phyloP scores from a whole-genome alignment of 2,329 filamentous ascomycete genomes.

The Pyrenophora tritici-repentis region DNA sequence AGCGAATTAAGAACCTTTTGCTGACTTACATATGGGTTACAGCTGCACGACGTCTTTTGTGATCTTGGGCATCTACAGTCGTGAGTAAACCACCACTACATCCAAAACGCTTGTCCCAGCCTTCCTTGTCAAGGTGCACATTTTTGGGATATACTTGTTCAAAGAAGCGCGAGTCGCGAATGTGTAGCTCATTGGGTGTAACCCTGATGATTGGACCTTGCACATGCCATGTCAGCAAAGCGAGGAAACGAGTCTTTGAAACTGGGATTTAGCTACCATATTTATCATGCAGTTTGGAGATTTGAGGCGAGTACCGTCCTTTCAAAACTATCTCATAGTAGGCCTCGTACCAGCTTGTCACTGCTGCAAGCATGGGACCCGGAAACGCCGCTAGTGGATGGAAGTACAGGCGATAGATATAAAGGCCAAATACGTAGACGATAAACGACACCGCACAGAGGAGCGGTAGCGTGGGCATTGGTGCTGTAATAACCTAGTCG shows the following conservation, averaged over 20 bases:
- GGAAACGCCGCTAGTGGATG: slow-evolving; percentile 54
- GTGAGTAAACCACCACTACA: slow-evolving; percentile 34
- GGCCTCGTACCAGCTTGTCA: slow-evolving; percentile 43
- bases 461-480: slow-evolving; percentile 14
- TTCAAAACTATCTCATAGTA: slow-evolving; percentile 42
- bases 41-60: slow-evolving; percentile 41
- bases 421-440: slow-evolving; percentile 26
- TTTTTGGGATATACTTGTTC: slow-evolving; percentile 43
- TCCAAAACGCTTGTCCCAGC: slow-evolving; percentile 43
- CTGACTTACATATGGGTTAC: slow-evolving; percentile 39
- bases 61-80: slow-evolving; percentile 34
- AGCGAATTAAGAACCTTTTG: neutral
- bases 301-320: slow-evolving; percentile 41
- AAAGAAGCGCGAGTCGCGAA: slow-evolving; percentile 49
- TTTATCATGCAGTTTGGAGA: slow-evolving; percentile 37
- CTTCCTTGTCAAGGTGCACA: slow-evolving; percentile 40
- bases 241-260: neutral
- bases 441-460: slow-evolving; percentile 16
- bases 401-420: slow-evolving; percentile 50
- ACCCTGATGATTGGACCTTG: slow-evolving; percentile 51
- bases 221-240: slow-evolving; percentile 8
- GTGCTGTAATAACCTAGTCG: no score
- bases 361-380: slow-evolving; percentile 46
- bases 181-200: slow-evolving; percentile 51
- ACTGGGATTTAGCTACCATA: slow-evolving; percentile 29